These are phyloP conservation scores for Cardamine chenopodiifolia DNA, from an alignment of 345 rosid genomes.

Conservation along the genomic window DNA sequence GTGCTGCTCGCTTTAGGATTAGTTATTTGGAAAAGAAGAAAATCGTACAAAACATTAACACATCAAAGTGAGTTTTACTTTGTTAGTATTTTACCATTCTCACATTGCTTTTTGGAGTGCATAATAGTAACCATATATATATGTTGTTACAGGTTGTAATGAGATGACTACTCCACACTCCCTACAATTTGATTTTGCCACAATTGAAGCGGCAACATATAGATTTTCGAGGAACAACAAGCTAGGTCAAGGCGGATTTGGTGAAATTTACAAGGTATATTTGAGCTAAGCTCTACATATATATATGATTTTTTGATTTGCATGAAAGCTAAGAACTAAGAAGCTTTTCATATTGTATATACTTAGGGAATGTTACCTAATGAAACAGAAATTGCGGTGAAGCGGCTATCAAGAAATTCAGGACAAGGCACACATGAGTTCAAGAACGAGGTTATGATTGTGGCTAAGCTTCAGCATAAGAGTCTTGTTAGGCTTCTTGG, in stretches of 20 bases:
- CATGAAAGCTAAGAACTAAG: background rate
- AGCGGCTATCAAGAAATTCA: constrained; percentile 29
- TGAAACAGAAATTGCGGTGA: constrained; percentile 33
- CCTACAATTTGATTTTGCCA: constrained; percentile 20
- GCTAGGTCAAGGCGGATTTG: constrained; percentile 21
- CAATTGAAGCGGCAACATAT: constrained; percentile 18
- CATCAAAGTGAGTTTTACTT: constrained; percentile 17
- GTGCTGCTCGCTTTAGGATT: constrained; percentile 12
- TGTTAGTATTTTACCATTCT: background rate
- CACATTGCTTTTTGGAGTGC: background rate
- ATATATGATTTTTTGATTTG: background rate
- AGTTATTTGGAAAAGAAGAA: constrained; percentile 18
- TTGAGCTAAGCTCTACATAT: background rate
- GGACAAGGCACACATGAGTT: constrained; percentile 37
- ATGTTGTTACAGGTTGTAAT: background rate
- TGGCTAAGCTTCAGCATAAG: constrained; percentile 40
- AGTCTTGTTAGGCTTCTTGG: constrained; percentile 40
- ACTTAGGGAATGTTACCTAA: constrained; percentile 24
- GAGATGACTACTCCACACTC: constrained; percentile 17
- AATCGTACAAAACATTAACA: constrained; percentile 11
- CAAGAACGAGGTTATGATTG: constrained; percentile 37
- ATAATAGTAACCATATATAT: background rate
- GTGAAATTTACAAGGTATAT: constrained; percentile 14
- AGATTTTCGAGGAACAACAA: background rate
- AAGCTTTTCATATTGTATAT: background rate